These are phyloP conservation scores for Rhodotorula graminis DNA, from an alignment of 768 basidiomycete species.

Conservation along the genomic window DNA sequence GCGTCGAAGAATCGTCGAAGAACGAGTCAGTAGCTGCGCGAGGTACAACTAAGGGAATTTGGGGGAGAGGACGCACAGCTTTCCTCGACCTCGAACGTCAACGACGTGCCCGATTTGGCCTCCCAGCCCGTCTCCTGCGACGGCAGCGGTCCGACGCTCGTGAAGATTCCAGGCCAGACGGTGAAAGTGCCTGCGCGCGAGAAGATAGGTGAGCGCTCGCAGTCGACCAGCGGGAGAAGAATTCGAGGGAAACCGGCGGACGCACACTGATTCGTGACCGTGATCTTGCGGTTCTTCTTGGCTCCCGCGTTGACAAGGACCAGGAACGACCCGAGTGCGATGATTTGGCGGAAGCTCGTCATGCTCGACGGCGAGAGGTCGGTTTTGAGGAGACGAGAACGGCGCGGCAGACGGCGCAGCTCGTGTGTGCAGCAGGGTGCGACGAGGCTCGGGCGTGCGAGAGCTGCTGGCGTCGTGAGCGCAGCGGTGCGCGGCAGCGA, in stretches of 20 bases:
- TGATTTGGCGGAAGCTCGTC: not conserved
- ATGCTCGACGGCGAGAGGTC: no score
- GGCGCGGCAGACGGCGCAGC: no score
- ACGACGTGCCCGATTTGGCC: conserved; percentile 1
- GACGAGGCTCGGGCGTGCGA: no score
- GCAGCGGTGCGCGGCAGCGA: no score
- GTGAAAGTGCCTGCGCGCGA: conserved; percentile 10
- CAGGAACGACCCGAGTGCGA: not conserved
- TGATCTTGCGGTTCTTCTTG: conserved; percentile 1
- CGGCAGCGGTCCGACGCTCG: conserved; percentile 4
- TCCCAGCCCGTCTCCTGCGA: conserved; percentile 20
- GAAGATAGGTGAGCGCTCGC: not conserved
- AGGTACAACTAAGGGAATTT: no score
- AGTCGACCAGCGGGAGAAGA: no score
- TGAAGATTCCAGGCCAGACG: conserved; percentile 15
- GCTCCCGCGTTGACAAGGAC: not conserved
- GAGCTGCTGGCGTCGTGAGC: no score
- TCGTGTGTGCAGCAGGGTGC: no score
- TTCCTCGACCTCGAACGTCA: conserved; percentile 18
- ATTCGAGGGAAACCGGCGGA: not conserved
- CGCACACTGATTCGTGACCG: not conserved
- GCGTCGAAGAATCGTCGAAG: not conserved
- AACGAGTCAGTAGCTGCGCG: no score
- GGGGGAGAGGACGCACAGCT: conserved; percentile 1
- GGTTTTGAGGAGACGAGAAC: no score